Evolutionary conservation across 805 yeast species (phyloP).

Genomic region (Candida schatavii): DNA sequence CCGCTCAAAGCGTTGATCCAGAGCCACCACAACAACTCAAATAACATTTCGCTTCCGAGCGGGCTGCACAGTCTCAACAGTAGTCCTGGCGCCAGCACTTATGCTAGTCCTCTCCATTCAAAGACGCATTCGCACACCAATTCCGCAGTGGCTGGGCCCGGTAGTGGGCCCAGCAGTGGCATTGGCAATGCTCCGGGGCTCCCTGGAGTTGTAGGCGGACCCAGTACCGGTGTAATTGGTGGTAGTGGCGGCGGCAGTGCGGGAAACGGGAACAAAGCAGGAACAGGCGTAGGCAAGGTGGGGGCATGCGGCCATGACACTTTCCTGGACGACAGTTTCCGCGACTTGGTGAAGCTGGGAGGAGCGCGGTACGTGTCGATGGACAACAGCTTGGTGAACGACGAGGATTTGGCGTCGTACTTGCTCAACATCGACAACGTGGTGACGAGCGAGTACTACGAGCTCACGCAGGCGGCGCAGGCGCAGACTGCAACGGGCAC

Average conservation of each 20-base stretch:
- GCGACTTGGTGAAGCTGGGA: constrained; percentile 16
- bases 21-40: too few species aligned
- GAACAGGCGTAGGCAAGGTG: too few species aligned
- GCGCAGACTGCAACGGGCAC: background rate
- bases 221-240: too few species aligned
- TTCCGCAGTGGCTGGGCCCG: background rate
- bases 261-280: too few species aligned
- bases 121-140: background rate
- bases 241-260: background rate
- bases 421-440: constrained; percentile 13
- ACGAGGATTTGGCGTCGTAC: constrained; percentile 25
- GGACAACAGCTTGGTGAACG: constrained; percentile 13
- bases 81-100: background rate
- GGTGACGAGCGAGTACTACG: background rate
- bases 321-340: constrained; percentile 12
- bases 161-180: too few species aligned
- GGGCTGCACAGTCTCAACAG: background rate
- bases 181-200: too few species aligned
- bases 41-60: too few species aligned
- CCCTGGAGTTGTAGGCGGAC: too few species aligned
- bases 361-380: constrained; percentile 17
- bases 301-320: background rate
- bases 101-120: background rate
- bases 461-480: background rate
- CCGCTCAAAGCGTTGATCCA: too few species aligned